Percentiles rank a stretch among this genome's conserved stretches.
phyloP scores from a whole-genome alignment of 768 basidiomycete genomes.

The Strobilomyces echinocephalus region DNA sequence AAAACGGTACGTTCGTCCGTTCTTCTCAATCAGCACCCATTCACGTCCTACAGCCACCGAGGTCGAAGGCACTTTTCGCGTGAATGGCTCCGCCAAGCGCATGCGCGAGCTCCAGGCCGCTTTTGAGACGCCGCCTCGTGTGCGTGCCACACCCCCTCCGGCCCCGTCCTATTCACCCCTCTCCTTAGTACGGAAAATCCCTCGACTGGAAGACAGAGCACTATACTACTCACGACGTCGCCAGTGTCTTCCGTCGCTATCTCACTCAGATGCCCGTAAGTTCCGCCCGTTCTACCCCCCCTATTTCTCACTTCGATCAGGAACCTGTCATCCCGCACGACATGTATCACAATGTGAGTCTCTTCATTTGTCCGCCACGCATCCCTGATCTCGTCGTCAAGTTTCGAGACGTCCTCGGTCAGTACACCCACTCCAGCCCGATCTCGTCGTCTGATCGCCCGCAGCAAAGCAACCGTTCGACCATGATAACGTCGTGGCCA shows the following conservation, averaged over 20 bases:
- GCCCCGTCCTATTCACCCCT: constrained; percentile 4
- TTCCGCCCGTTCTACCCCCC: constrained; percentile 18
- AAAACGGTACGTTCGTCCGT: constrained; percentile 57
- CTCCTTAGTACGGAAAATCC: constrained; percentile 79
- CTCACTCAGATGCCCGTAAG: constrained; percentile 94
- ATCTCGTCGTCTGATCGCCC: constrained; percentile 14
- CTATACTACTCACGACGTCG: constrained; percentile 95
- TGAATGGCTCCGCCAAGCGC: constrained; percentile 90
- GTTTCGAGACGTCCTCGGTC: constrained; percentile 80
- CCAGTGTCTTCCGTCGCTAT: constrained; percentile 92
- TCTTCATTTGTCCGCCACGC: constrained; percentile 11
- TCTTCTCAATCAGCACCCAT: not conserved
- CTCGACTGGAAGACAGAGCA: constrained; percentile 84
- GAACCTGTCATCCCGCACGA: constrained; percentile 93
- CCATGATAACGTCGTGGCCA: constrained; percentile 66
- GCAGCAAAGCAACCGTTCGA: constrained; percentile 65
- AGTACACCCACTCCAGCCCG: constrained; percentile 16
- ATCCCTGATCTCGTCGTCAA: constrained; percentile 26
- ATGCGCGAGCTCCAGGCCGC: constrained; percentile 92
- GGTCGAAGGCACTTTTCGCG: constrained; percentile 89
- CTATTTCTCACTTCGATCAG: constrained; percentile 36
- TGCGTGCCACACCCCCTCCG: constrained; percentile 31
- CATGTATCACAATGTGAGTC: constrained; percentile 79
- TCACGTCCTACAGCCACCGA: constrained; percentile 61
- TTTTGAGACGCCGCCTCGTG: constrained; percentile 86